phyloP scores from a whole-genome alignment of 2,329 filamentous ascomycete species.

The Phyllosticta citriasiana region DNA sequence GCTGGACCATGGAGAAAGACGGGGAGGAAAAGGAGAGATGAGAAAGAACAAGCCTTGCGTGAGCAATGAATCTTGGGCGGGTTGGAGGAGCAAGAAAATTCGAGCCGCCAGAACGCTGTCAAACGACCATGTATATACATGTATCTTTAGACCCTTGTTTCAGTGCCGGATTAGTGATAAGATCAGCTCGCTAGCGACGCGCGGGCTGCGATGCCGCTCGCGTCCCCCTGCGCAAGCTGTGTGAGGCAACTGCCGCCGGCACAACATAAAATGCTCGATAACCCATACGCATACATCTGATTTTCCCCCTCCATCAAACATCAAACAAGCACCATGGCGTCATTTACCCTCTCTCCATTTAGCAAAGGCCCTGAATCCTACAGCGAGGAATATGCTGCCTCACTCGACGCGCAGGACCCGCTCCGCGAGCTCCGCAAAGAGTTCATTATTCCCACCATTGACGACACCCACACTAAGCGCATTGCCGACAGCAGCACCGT shows the following conservation, averaged over 20 bases:
- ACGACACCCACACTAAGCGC: slow-evolving; percentile 56
- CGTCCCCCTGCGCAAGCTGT: neutral
- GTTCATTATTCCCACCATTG: slow-evolving; percentile 68
- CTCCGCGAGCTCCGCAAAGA: slow-evolving; percentile 45
- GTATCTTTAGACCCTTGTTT: neutral
- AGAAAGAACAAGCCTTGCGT: neutral
- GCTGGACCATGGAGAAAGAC: neutral
- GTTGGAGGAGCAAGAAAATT: neutral
- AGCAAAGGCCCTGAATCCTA: slow-evolving; percentile 14
- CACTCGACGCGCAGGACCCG: slow-evolving; percentile 28
- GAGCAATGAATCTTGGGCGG: neutral
- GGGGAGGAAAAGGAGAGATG: neutral
- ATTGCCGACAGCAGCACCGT: neutral
- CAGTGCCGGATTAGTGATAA: neutral
- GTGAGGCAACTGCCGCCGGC: neutral
- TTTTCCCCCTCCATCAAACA: neutral
- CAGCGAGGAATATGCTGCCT: slow-evolving; percentile 22
- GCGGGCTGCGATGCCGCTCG: neutral
- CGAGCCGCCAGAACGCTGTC: neutral
- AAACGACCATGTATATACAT: neutral
- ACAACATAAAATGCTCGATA: neutral
- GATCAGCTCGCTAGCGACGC: neutral
- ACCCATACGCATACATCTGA: neutral
- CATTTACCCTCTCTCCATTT: neutral
- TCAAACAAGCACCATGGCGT: neutral